Evolutionary conservation across 352 stramenopile species (phyloP).

Genomic region (Pythium rishiriense): DNA sequence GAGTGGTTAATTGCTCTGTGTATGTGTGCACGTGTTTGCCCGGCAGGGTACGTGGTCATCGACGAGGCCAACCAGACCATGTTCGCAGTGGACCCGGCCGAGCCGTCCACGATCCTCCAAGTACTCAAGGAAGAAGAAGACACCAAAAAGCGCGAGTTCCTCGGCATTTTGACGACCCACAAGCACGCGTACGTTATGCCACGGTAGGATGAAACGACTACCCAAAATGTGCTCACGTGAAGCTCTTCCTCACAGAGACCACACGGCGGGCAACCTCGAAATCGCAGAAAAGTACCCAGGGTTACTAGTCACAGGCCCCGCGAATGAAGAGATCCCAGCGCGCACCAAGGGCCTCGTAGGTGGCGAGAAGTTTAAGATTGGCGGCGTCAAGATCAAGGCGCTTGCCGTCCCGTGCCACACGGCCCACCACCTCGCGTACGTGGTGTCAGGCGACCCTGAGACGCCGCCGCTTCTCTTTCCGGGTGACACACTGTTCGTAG

Average conservation of each 20-base stretch:
- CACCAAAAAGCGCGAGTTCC: slow-evolving; percentile 63
- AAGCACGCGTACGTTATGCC: slow-evolving; percentile 90
- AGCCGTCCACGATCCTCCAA: slow-evolving; percentile 58
- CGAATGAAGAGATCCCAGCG: slow-evolving; percentile 75
- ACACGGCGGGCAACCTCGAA: slow-evolving; percentile 74
- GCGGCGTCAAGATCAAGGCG: slow-evolving; percentile 68
- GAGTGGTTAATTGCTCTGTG: background rate
- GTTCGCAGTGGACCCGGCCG: slow-evolving; percentile 76
- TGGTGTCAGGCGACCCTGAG: slow-evolving; percentile 75
- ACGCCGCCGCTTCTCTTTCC: slow-evolving; percentile 83
- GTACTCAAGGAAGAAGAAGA: slow-evolving; percentile 74
- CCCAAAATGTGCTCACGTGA: background rate
- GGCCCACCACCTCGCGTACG: slow-evolving; percentile 80
- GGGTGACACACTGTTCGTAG: slow-evolving; percentile 88
- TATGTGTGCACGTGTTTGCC: too few relatives aligned
- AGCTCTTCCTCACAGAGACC: slow-evolving; percentile 48
- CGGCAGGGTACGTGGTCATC: slow-evolving; percentile 70
- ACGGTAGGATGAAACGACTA: too few relatives aligned
- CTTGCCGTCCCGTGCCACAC: slow-evolving; percentile 87
- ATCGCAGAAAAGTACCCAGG: slow-evolving; percentile 66
- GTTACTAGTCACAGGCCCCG: slow-evolving; percentile 67
- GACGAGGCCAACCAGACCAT: slow-evolving; percentile 84
- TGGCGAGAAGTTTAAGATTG: slow-evolving; percentile 83
- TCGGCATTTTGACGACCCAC: slow-evolving; percentile 92
- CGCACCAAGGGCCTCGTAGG: slow-evolving; percentile 63